Percentiles rank a stretch among this genome's conserved stretches.
Conservation (phyloP, 768 basidiomycete genomes). For the Cystofilobasidium macerans region DNA sequence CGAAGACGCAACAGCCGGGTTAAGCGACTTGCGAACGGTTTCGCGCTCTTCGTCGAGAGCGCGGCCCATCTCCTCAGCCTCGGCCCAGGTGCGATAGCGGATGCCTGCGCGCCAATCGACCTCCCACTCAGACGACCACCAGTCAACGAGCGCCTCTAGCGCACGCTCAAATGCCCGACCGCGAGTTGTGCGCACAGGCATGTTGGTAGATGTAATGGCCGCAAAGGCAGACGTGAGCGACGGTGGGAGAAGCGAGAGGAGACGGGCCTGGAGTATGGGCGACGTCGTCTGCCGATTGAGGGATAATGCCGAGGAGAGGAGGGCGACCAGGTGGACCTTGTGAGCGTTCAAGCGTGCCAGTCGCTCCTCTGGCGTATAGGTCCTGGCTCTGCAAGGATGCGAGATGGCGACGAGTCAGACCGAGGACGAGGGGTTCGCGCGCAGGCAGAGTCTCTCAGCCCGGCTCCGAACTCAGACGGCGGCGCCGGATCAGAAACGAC, state of each 20-base stretch:
- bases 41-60: not conserved
- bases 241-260: slow-evolving; percentile 76
- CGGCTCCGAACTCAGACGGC: no score
- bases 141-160: slow-evolving; percentile 57
- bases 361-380: slow-evolving; percentile 50
- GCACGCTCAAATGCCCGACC: slow-evolving; percentile 81
- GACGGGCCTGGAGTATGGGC: slow-evolving; percentile 53
- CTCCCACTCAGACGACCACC: slow-evolving; percentile 70
- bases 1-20: slow-evolving; percentile 8
- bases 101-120: slow-evolving; percentile 44
- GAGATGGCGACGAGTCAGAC: not conserved
- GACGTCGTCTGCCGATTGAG: slow-evolving; percentile 58
- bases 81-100: slow-evolving; percentile 63
- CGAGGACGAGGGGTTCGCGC: no score
- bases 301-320: slow-evolving; percentile 60
- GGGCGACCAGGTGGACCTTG: slow-evolving; percentile 75
- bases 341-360: slow-evolving; percentile 66
- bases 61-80: slow-evolving; percentile 40
- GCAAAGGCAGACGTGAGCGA: slow-evolving; percentile 67
- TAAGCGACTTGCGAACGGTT: not conserved
- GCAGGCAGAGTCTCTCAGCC: no score
- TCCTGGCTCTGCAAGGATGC: not conserved
- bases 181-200: slow-evolving; percentile 69
- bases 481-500: no score
- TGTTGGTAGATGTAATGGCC: slow-evolving; percentile 64